Evolutionary conservation across 257 asterid species (phyloP).

Genomic region (Paulownia fortunei): DNA sequence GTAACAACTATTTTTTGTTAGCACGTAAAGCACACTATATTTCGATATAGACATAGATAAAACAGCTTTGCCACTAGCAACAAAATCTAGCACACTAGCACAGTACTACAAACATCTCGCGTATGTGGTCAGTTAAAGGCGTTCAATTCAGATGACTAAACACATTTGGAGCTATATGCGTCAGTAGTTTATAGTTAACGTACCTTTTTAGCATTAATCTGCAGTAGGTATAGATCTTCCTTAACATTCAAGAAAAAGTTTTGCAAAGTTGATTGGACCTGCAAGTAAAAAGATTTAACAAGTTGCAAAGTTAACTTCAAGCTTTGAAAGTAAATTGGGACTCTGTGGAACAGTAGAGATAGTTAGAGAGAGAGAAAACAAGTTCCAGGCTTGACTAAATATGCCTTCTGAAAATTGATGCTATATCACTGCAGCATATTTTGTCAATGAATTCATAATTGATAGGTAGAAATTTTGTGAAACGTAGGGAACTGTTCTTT

Average conservation of each 20-base stretch:
- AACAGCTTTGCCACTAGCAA: not conserved
- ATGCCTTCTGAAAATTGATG: not conserved
- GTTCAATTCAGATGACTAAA: not conserved
- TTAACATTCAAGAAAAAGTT: constrained; percentile 61
- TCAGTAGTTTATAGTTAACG: not conserved
- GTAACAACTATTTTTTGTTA: constrained; percentile 33
- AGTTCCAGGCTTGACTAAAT: not conserved
- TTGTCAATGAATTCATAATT: not conserved
- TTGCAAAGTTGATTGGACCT: constrained; percentile 74
- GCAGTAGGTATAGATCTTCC: constrained; percentile 74
- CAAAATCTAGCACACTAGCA: not conserved
- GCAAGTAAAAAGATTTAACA: constrained; percentile 29
- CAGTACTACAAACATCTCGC: not conserved
- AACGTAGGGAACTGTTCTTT: not conserved
- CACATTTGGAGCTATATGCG: not conserved
- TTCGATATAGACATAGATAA: not conserved
- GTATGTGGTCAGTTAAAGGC: not conserved
- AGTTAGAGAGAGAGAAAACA: not conserved
- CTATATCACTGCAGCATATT: not conserved
- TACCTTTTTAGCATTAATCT: constrained; percentile 75
- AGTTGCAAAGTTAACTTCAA: not conserved
- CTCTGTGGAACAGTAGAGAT: not conserved
- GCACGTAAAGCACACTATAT: not conserved
- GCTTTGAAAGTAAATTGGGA: not conserved
- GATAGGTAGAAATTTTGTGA: not conserved